phyloP scores from a whole-genome alignment of 2,329 filamentous ascomycete genomes.

The Sodiomyces alkalinus region DNA sequence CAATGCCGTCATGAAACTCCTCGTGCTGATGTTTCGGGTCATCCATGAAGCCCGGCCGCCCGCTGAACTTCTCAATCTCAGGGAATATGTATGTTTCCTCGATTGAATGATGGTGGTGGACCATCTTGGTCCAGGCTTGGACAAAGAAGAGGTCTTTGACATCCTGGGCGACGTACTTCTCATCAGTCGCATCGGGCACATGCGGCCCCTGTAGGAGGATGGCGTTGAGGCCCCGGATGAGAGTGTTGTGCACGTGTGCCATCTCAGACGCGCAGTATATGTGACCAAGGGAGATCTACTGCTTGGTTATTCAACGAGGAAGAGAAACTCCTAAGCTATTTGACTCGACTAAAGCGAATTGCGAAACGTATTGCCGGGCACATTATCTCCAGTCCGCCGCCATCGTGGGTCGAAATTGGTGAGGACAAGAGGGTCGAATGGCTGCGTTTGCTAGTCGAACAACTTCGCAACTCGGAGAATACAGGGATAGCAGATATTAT shows the following conservation, averaged over 20 bases:
- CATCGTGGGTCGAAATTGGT: too few species aligned
- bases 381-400: too few species aligned
- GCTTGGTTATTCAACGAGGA: background rate
- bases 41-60: conserved; percentile 15
- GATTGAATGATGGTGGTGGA: conserved; percentile 18
- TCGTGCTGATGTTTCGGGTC: conserved; percentile 17
- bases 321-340: background rate
- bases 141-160: conserved; percentile 10
- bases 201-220: conserved; percentile 17
- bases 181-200: conserved; percentile 5
- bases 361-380: too few species aligned
- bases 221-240: conserved; percentile 16
- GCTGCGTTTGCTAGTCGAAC: too few species aligned
- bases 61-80: conserved; percentile 14
- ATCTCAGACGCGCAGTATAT: conserved; percentile 10
- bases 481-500: too few species aligned
- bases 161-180: conserved; percentile 8
- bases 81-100: conserved; percentile 21
- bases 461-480: too few species aligned
- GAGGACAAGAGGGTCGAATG: too few species aligned
- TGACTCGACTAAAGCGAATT: too few species aligned
- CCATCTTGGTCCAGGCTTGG: conserved; percentile 15
- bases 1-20: conserved; percentile 15
- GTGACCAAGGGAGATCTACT: conserved; percentile 3
- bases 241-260: conserved; percentile 14